Conservation (phyloP, 768 basidiomycete species). For the Tylopilus rubrobrunneus region DNA sequence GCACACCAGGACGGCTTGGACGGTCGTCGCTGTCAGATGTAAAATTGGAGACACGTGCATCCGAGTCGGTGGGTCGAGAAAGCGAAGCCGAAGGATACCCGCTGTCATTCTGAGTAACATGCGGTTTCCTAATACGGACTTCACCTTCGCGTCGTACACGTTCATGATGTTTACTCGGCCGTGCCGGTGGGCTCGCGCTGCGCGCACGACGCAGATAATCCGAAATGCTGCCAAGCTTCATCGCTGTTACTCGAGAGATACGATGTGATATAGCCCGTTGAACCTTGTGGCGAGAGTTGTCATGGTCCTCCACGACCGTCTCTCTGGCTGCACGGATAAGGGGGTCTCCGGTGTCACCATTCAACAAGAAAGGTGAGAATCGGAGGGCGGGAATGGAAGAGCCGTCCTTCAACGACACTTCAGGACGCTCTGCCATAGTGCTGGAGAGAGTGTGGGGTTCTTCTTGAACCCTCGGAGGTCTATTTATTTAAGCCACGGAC, state of each 20-base stretch:
- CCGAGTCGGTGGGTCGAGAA: not conserved
- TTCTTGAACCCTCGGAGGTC: not conserved
- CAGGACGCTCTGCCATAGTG: constrained; percentile 10
- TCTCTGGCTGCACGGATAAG: constrained; percentile 4
- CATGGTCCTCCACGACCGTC: not conserved
- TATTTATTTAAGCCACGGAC: not conserved
- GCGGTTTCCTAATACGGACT: constrained; percentile 26
- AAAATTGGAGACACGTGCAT: not conserved
- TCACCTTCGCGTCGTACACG: not conserved
- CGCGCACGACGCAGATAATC: constrained; percentile 15
- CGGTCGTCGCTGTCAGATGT: not conserved
- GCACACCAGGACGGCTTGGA: not conserved
- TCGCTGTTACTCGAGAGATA: constrained; percentile 32
- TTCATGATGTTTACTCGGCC: not conserved
- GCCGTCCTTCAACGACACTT: not conserved
- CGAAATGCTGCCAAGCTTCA: constrained; percentile 28
- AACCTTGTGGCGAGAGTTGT: constrained; percentile 6
- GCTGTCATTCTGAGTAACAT: not conserved
- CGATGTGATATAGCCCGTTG: constrained; percentile 35
- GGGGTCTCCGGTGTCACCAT: constrained; percentile 27
- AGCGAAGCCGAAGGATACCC: not conserved
- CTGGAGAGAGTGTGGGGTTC: not conserved
- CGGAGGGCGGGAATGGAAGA: constrained; percentile 27
- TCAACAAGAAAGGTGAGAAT: constrained; percentile 37
- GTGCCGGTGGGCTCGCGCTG: constrained; percentile 4